phyloP scores from a whole-genome alignment of 768 basidiomycete species.

The Russula brevipes region DNA sequence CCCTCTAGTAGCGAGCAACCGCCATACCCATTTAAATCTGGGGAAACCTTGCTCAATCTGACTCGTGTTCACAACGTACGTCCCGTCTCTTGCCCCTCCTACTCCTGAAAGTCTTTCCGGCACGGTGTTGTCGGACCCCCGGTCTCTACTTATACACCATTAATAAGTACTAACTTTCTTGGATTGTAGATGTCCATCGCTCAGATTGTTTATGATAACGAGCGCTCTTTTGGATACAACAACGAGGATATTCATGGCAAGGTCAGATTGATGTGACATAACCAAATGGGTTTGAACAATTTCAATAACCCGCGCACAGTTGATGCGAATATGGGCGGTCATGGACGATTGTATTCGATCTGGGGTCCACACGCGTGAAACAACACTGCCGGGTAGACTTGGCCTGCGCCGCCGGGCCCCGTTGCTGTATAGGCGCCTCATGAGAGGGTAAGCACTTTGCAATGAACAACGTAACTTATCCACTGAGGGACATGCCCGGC shows the following conservation, averaged over 20 bases:
- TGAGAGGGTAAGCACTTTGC: conserved; percentile 62
- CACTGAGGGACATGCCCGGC: conserved; percentile 2
- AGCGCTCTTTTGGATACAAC: conserved; percentile 71
- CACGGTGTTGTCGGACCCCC: not conserved
- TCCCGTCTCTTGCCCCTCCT: conserved; percentile 15
- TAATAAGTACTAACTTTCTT: conserved; percentile 2
- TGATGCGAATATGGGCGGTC: conserved; percentile 80
- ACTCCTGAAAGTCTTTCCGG: not conserved
- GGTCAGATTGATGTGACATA: conserved; percentile 35
- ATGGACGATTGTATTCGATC: conserved; percentile 90
- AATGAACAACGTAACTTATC: not conserved
- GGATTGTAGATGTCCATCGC: conserved; percentile 77
- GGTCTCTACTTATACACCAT: not conserved
- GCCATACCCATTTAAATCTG: conserved; percentile 79
- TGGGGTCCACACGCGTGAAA: conserved; percentile 76
- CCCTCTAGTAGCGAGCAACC: conserved; percentile 49
- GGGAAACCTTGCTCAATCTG: conserved; percentile 65
- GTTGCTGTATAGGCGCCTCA: conserved; percentile 81
- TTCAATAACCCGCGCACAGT: conserved; percentile 28
- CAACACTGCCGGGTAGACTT: conserved; percentile 82
- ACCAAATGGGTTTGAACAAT: conserved; percentile 5
- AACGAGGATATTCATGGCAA: conserved; percentile 72
- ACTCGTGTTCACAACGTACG: conserved; percentile 80
- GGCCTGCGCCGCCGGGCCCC: conserved; percentile 78
- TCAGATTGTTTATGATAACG: conserved; percentile 91